phyloP scores from a whole-genome alignment of 768 basidiomycete species.

The Roridomyces roridus region DNA sequence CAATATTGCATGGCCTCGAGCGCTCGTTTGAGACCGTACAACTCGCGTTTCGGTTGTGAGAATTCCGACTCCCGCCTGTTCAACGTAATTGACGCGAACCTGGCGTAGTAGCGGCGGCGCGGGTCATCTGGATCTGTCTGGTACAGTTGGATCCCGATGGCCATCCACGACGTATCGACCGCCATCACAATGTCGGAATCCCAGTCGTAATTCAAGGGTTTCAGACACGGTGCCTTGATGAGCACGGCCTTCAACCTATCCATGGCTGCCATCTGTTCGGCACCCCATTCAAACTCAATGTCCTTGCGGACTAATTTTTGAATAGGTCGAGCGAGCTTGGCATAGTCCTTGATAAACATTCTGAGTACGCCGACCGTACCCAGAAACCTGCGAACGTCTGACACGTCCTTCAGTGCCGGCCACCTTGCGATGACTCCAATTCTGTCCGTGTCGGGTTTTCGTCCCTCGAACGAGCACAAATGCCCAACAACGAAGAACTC shows the following conservation, averaged over 20 bases:
- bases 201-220: constrained; percentile 36
- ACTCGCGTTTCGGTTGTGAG: constrained; percentile 35
- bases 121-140: constrained; percentile 16
- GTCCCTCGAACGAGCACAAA: constrained; percentile 32
- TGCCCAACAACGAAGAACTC: constrained; percentile 32
- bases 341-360: constrained; percentile 32
- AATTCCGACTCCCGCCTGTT: constrained; percentile 13
- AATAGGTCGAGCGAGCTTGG: not conserved
- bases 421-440: constrained; percentile 28
- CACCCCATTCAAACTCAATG: constrained; percentile 28
- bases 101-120: constrained; percentile 18
- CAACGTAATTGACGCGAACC: constrained; percentile 34
- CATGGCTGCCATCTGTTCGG: constrained; percentile 26
- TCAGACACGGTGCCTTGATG: constrained; percentile 17
- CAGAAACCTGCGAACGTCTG: constrained; percentile 18
- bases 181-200: constrained; percentile 33
- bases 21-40: constrained; percentile 27
- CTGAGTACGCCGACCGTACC: constrained; percentile 1
- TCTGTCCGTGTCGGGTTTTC: constrained; percentile 24
- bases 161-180: constrained; percentile 31
- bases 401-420: constrained; percentile 7
- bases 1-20: constrained; percentile 16
- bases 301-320: not conserved
- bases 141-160: constrained; percentile 5
- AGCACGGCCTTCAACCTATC: constrained; percentile 23